A percentile compares a stretch with the other conserved stretches of the same genome.
Evolutionary conservation across 1,284 basidiomycete species (phyloP).

Genomic region (Puccinia triticina): DNA sequence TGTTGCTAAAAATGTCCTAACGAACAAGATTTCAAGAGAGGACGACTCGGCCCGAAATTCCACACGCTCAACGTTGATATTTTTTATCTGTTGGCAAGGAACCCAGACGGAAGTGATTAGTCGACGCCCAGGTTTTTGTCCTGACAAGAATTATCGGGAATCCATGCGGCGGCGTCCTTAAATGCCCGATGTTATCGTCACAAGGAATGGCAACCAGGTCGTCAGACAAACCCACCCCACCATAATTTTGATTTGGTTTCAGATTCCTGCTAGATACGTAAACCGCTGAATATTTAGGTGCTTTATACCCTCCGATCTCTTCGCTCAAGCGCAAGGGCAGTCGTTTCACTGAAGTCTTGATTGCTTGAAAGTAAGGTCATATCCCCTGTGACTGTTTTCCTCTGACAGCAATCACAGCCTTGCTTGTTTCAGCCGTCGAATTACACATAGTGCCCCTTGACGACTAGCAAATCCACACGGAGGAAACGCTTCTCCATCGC

Average conservation of each 20-base stretch:
- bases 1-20: background rate
- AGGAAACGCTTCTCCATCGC: no score
- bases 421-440: conserved; percentile 1
- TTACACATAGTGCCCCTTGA: background rate
- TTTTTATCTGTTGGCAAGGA: conserved; percentile 3
- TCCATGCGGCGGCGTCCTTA: background rate
- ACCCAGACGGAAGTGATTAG: background rate
- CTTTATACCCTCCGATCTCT: background rate
- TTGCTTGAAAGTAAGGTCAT: background rate
- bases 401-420: conserved; percentile 5
- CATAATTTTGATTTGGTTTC: background rate
- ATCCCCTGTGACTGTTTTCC: conserved; percentile 1
- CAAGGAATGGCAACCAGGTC: conserved; percentile 13
- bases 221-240: conserved; percentile 4
- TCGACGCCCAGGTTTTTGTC: background rate
- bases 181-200: conserved; percentile 18
- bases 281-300: background rate
- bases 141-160: conserved; percentile 30
- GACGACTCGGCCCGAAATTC: background rate
- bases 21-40: background rate
- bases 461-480: background rate
- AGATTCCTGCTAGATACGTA: background rate
- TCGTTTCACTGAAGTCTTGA: background rate
- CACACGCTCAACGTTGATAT: background rate
- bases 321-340: background rate